Percentiles rank a stretch among this genome's conserved stretches.
Evolutionary conservation across 805 yeast species (phyloP).

Genomic region (Kodamaea kaohsiungensis): DNA sequence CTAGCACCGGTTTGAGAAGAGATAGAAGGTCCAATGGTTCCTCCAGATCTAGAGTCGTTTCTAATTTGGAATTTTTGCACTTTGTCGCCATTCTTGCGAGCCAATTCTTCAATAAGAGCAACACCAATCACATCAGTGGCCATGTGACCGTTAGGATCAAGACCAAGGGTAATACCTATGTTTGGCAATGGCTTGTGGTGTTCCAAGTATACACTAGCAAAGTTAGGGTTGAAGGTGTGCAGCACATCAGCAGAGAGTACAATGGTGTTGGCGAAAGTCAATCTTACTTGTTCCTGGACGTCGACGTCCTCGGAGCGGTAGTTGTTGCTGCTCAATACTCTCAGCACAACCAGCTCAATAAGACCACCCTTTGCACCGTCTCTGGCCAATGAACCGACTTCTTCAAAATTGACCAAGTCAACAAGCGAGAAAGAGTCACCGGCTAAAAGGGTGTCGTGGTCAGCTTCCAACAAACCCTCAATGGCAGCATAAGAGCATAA

Average conservation of each 20-base stretch:
- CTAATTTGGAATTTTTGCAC: slow-evolving; percentile 85
- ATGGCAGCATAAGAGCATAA: slow-evolving; percentile 77
- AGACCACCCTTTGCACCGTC: slow-evolving; percentile 83
- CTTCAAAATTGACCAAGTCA: slow-evolving; percentile 77
- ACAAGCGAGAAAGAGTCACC: slow-evolving; percentile 54
- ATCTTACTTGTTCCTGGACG: slow-evolving; percentile 30
- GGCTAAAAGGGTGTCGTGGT: slow-evolving; percentile 20
- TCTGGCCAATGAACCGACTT: slow-evolving; percentile 76
- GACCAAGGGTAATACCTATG: slow-evolving; percentile 66
- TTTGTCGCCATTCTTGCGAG: slow-evolving; percentile 59
- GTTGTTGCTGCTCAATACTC: slow-evolving; percentile 45
- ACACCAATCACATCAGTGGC: slow-evolving; percentile 78
- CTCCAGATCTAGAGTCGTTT: slow-evolving; percentile 83
- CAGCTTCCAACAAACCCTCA: slow-evolving; percentile 51
- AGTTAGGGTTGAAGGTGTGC: slow-evolving; percentile 82
- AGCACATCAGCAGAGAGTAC: slow-evolving; percentile 82
- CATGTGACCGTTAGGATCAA: slow-evolving; percentile 81
- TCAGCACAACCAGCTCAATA: slow-evolving; percentile 61
- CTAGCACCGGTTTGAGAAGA: slow-evolving; percentile 68
- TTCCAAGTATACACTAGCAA: slow-evolving; percentile 65
- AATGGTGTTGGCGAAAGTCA: slow-evolving; percentile 71
- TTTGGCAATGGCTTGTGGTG: slow-evolving; percentile 81
- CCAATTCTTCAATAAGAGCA: slow-evolving; percentile 71
- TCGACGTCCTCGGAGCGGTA: slow-evolving; percentile 19
- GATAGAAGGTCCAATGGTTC: slow-evolving; percentile 80